These are phyloP conservation scores for Penicillium dipodomyicola DNA, from an alignment of 495 filamentous ascomycete genomes.

Conservation along the genomic window DNA sequence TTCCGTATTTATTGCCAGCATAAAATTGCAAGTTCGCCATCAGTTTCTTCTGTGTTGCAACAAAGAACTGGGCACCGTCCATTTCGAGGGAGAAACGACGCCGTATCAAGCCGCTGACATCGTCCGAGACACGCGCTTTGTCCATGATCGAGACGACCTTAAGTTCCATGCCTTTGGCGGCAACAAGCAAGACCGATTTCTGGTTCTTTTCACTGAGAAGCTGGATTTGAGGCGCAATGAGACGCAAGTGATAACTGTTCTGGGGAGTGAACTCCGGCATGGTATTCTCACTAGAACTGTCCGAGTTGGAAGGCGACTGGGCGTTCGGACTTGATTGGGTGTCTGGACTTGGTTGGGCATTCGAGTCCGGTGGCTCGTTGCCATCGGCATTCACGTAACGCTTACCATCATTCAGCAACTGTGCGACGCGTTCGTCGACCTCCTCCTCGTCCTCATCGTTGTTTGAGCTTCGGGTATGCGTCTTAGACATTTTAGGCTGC, in stretches of 20 bases:
- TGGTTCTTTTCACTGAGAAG: slow-evolving; percentile 96
- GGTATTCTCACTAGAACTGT: slow-evolving; percentile 69
- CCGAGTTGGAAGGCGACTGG: slow-evolving; percentile 34
- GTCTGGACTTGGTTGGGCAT: slow-evolving; percentile 29
- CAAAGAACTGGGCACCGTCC: slow-evolving; percentile 97
- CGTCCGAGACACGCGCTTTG: slow-evolving; percentile 84
- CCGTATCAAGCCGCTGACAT: slow-evolving; percentile 92
- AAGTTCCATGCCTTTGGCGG: slow-evolving; percentile 93
- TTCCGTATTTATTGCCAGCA: slow-evolving; percentile 88
- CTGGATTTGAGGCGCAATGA: slow-evolving; percentile 96
- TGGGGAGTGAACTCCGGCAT: slow-evolving; percentile 88
- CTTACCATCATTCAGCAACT: slow-evolving; percentile 80
- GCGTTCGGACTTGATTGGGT: slow-evolving; percentile 28
- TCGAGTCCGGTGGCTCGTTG: slow-evolving; percentile 34
- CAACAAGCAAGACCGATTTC: slow-evolving; percentile 87
- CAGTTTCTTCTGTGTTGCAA: slow-evolving; percentile 87
- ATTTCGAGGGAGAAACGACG: slow-evolving; percentile 89
- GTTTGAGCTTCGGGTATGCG: slow-evolving; percentile 36
- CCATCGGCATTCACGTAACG: slow-evolving; percentile 79
- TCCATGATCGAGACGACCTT: slow-evolving; percentile 98
- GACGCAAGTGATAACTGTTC: slow-evolving; percentile 88
- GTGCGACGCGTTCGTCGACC: slow-evolving; percentile 81
- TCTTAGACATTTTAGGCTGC: slow-evolving; percentile 33
- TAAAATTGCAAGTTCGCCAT: slow-evolving; percentile 85
- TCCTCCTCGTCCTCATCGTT: slow-evolving; percentile 59